Evolutionary conservation across 2,329 filamentous ascomycete species (phyloP).

Genomic region (Aspergillus viridinutans): DNA sequence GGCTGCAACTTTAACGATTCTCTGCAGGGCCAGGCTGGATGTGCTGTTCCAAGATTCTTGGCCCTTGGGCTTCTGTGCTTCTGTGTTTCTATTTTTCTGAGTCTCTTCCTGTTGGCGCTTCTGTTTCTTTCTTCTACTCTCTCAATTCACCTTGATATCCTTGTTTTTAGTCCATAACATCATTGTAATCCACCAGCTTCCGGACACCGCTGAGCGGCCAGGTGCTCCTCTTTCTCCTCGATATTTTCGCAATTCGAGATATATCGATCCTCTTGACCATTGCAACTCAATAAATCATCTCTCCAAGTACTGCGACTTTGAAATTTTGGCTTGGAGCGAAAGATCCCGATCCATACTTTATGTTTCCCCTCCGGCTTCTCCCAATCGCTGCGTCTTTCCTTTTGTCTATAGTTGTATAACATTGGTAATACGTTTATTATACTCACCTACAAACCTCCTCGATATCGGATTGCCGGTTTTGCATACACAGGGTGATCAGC

Average conservation of each 20-base stretch:
- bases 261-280: neutral
- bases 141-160: neutral
- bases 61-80: neutral
- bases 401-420: slow-evolving; percentile 7
- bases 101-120: neutral
- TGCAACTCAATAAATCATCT: neutral
- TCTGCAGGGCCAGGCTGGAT: neutral
- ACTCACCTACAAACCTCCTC: neutral
- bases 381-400: neutral
- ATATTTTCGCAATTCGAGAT: neutral
- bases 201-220: neutral
- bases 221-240: slow-evolving; percentile 1
- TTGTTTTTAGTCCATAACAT: neutral
- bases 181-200: neutral
- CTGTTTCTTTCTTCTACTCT: neutral
- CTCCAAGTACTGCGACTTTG: neutral
- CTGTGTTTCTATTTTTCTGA: neutral
- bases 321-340: neutral
- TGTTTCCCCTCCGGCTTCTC: neutral
- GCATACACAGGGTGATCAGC: neutral
- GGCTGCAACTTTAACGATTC: neutral
- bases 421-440: neutral
- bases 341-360: neutral
- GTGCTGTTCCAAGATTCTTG: neutral
- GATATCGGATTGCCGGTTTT: neutral